These are phyloP conservation scores for Hypomyces rosellus DNA, from an alignment of 2,329 filamentous ascomycete genomes.

Conservation along the genomic window DNA sequence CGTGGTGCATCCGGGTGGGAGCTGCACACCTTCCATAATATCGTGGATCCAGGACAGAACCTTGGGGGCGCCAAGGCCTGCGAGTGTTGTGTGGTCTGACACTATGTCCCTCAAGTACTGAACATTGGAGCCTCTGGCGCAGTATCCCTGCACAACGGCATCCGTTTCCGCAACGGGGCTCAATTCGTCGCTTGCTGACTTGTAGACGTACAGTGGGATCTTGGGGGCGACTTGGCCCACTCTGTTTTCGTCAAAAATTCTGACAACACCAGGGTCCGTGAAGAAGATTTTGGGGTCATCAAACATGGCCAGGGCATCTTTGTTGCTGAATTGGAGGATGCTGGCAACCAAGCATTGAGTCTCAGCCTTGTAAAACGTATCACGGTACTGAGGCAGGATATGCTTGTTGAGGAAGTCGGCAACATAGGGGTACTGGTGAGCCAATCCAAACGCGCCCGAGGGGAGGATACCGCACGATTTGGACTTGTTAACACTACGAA, in stretches of 20 bases:
- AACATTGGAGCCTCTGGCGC: conserved; percentile 33
- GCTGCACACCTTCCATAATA: conserved; percentile 9
- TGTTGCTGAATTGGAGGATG: conserved; percentile 21
- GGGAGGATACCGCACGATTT: conserved; percentile 17
- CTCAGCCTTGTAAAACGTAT: conserved; percentile 25
- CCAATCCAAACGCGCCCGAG: conserved; percentile 17
- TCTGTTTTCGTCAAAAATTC: conserved; percentile 22
- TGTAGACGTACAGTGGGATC: conserved; percentile 46
- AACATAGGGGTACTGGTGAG: conserved; percentile 18
- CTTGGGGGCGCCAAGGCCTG: conserved; percentile 11
- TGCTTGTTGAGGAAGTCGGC: conserved; percentile 11
- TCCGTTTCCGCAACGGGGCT: conserved; percentile 39
- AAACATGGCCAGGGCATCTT: conserved; percentile 37
- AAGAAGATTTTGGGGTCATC: conserved; percentile 25
- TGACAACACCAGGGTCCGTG: conserved; percentile 17
- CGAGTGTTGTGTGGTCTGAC: conserved; percentile 30
- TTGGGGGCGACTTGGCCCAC: conserved; percentile 34
- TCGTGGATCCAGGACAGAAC: conserved; percentile 15
- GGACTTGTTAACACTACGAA: conserved; percentile 14
- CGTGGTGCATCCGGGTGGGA: neutral
- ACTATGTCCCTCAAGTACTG: conserved; percentile 37
- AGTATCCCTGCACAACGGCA: conserved; percentile 34
- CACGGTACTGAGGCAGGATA: conserved; percentile 14
- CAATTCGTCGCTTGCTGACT: conserved; percentile 41
- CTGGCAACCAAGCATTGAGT: conserved; percentile 21